Evolutionary conservation across 1,284 basidiomycete species (phyloP), one percentile per base, ranked within the genome.

Genomic region (Naganishia sp.): DNA sequence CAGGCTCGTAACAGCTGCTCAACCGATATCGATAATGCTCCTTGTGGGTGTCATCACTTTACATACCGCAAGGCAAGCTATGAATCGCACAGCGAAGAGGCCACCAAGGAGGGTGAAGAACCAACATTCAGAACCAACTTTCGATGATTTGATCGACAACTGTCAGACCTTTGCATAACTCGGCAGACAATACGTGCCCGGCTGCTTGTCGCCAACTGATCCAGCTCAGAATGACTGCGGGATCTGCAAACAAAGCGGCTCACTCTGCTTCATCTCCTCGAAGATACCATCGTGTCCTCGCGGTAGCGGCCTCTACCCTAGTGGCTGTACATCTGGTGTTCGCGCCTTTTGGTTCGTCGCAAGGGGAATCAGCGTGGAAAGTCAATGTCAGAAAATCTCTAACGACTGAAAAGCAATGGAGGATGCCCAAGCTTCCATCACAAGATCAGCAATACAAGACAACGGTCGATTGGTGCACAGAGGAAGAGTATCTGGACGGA

Each of bases 401-500:
- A n/a, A 42, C n/a, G 45, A 5, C 9, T 7, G 21, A 25, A 18
- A 21, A 45, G 18, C 18, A 48, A 6, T 39, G 44, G 56, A 11
- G 45, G 25, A 18, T 42, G 18, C 4, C 25, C 36, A 55, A 23
- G 21, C 10, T 36, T 2, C 5, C 45, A 16, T 31, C n/a, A 13
- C 6, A 18, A 2, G 56, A 36, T 31, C 10, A 52, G 25, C 13
- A 31, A 46, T 21, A 21, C 36, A 59, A 59, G 44, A 33, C 23
- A 25, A 16, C 48, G 3, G 56, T 31, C 21, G 56, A 59, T 23
- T 59, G 56, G 56, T 64, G 63, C 23, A 55, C 63, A 3, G 63
- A 64, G 11, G 53, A 64, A 28, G 52, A 64, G 28, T 64, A 64
- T 36, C 28, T 55, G 2, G 63, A 64, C 25, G 63, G 61, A 46